Conservation (phyloP, 139 green algal species). For the Micractinium sp. region DNA sequence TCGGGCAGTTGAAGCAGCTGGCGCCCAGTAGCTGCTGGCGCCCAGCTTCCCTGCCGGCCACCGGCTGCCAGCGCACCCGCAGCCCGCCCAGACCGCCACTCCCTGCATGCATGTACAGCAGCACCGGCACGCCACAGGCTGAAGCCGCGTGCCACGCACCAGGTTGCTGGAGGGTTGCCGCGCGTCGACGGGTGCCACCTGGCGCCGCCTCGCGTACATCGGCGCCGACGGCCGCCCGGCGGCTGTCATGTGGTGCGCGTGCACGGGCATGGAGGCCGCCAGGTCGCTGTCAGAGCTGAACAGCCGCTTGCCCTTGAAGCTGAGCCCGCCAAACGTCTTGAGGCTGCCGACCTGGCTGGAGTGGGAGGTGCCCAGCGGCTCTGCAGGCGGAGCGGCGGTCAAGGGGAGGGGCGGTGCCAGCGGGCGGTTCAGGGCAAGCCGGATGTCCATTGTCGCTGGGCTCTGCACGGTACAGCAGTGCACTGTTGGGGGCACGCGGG, state of each 20-base stretch:
- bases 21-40: too few relatives aligned
- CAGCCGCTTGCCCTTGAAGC: slow-evolving; percentile 14
- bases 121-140: too few relatives aligned
- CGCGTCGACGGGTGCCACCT: background rate
- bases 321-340: slow-evolving; percentile 21
- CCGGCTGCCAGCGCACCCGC: background rate
- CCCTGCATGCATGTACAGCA: too few relatives aligned
- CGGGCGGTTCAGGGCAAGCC: background rate
- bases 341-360: slow-evolving; percentile 41
- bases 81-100: background rate
- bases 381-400: background rate
- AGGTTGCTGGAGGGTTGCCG: background rate
- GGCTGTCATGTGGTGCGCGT: background rate
- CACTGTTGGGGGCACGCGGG: background rate
- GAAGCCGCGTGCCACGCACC: background rate
- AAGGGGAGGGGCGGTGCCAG: background rate
- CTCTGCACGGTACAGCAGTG: background rate
- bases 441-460: background rate
- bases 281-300: slow-evolving; percentile 23
- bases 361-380: slow-evolving; percentile 23
- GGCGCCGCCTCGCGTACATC: background rate
- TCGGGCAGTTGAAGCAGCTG: too few relatives aligned
- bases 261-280: slow-evolving; percentile 23
- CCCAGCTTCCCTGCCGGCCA: background rate
- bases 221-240: background rate